Conservation (phyloP, 192 early-diverging fungal species). For the Piromyces finnis region DNA sequence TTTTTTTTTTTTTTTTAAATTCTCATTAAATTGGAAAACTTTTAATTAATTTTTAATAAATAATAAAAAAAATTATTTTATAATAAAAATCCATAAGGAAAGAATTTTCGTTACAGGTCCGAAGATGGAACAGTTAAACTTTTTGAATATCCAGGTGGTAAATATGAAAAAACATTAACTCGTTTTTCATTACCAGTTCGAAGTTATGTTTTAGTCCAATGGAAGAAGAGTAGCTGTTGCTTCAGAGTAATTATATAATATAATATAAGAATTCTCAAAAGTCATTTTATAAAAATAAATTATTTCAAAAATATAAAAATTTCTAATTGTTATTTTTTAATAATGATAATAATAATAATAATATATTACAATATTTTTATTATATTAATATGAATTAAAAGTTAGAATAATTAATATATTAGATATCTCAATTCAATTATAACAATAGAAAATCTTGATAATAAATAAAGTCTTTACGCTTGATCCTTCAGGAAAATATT, state of each 20-base stretch:
- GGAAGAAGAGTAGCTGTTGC: not conserved
- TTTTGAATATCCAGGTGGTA: not conserved
- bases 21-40: not conserved
- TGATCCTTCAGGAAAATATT: not conserved
- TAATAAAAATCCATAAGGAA: too few species aligned
- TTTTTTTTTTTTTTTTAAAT: too few species aligned
- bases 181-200: not conserved
- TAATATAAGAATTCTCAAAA: not conserved
- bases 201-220: not conserved
- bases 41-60: not conserved
- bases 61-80: not conserved
- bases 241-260: not conserved
- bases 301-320: too few species aligned
- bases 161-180: not conserved
- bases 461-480: not conserved
- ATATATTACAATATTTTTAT: too few species aligned
- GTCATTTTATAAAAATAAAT: too few species aligned
- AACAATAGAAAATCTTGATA: not conserved
- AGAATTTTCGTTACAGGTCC: not conserved
- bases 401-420: not conserved
- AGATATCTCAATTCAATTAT: not conserved
- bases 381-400: not conserved
- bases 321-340: too few species aligned
- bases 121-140: not conserved
- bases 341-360: too few species aligned